phyloP scores from a whole-genome alignment of 257 asterid species.

The Haberlea rhodopensis region DNA sequence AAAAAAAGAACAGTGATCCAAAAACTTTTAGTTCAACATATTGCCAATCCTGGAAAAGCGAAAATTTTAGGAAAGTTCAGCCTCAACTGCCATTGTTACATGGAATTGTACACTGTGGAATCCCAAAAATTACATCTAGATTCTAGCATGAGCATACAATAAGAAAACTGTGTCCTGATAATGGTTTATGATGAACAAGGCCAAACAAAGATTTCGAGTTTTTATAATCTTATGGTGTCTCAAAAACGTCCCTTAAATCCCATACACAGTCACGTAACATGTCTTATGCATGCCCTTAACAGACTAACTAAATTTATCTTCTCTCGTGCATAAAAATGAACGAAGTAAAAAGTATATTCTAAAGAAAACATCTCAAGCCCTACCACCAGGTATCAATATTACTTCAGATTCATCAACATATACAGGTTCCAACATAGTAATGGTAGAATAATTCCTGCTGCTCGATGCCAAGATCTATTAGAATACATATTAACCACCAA shows the following conservation, averaged over 20 bases:
- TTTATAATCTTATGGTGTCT: background rate
- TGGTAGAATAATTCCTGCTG: background rate
- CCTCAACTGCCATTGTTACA: constrained; percentile 12
- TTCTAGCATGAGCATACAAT: background rate
- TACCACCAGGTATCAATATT: no score
- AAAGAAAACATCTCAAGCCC: constrained; percentile 1
- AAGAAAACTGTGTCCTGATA: constrained; percentile 2
- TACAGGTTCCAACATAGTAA: background rate
- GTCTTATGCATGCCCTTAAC: background rate
- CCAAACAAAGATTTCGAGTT: background rate
- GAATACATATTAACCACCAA: background rate
- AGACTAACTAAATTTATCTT: constrained; percentile 2
- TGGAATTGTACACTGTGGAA: background rate
- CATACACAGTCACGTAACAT: background rate
- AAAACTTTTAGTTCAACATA: background rate
- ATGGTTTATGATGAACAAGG: background rate
- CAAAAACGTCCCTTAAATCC: background rate
- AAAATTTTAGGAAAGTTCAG: background rate
- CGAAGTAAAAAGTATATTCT: background rate
- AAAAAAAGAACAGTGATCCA: constrained; percentile 13
- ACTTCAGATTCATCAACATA: constrained; percentile 7
- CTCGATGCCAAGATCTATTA: background rate
- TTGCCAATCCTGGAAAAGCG: constrained; percentile 33
- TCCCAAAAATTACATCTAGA: background rate
- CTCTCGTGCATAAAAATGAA: background rate